Evolutionary conservation across 202 grass and related monocot genomes (phyloP), one percentile per base, ranked within the genome.

Genomic region (Elaeis oleifera): DNA sequence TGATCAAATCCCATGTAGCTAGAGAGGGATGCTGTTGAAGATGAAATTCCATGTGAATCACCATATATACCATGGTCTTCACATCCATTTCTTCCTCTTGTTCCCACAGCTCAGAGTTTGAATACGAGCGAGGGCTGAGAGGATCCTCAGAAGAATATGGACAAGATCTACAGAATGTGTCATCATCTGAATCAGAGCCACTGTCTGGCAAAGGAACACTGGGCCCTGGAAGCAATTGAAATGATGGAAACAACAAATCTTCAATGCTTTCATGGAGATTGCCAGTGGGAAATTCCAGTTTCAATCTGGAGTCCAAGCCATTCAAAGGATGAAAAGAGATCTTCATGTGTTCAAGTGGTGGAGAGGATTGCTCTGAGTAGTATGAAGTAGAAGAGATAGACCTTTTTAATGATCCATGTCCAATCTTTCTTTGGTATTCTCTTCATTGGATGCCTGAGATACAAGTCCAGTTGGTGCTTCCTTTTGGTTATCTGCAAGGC

Each of bases 321-420:
- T 87, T 94, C 80, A 86, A 75, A 23, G 94, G 94, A 65, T 89
- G 79, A 81, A 86, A 89, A 65, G 88, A 92, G 51, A 99, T 89
- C 78, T 94, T 99, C 94, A 99, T 99, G 71, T 89, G 80, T 75
- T 99, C 94, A 51, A 99, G 88, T 39, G 94, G 94, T 1, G 94
- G 88, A 69, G 94, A 99, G 53, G 88, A 92, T 84, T 92, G 84
- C 73, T 82, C 94, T 64, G 91, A 85, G 65, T 83, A 84, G 77
- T 61, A 61, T 50, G 27, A 3, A 69, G 53, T 65, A 25, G 64
- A 78, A 66, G 79, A 99, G 22, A 74, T 16, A 64, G 84, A 73
- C 50, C 56, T 60, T 59, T 84, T 72, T 51, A 77, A 13, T 7
- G 72, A 76, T 78, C 76, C 76, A 74, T 61, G 59, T 25, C 62